These are phyloP conservation scores for Salvia splendens DNA, from an alignment of 257 asterid species.

Conservation along the genomic window DNA sequence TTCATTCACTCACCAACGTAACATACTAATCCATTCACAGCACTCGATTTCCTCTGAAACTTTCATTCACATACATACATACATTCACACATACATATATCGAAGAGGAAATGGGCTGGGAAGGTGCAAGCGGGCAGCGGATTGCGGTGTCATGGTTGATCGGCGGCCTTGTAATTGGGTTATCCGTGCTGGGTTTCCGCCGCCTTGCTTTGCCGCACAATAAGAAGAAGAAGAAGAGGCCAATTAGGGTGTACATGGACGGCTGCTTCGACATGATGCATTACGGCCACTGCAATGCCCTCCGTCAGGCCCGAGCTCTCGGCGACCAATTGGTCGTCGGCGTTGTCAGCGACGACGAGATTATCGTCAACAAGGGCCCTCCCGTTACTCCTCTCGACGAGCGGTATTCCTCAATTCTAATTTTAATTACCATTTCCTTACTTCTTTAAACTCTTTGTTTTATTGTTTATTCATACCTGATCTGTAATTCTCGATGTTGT, in stretches of 20 bases:
- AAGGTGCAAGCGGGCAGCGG: conserved; percentile 50
- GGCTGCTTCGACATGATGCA: conserved; percentile 99
- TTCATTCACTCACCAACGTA: not conserved
- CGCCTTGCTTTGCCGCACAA: conserved; percentile 48
- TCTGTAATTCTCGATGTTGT: not conserved
- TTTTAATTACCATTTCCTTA: not conserved
- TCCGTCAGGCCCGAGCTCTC: conserved; percentile 96
- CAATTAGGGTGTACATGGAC: conserved; percentile 94
- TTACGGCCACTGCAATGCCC: conserved; percentile 98
- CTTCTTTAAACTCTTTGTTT: not conserved
- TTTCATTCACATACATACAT: not conserved
- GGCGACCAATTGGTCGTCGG: conserved; percentile 97
- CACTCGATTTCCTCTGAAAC: not conserved
- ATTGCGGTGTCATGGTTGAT: conserved; percentile 59
- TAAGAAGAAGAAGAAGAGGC: conserved; percentile 66
- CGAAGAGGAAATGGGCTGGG: conserved; percentile 48
- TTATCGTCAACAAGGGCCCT: conserved; percentile 85
- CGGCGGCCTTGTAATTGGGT: conserved; percentile 68
- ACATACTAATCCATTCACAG: not conserved
- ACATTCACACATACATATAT: not conserved
- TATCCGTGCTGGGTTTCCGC: conserved; percentile 61
- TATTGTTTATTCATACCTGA: not conserved
- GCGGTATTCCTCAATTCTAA: conserved; percentile 45
- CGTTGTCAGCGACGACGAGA: conserved; percentile 92
- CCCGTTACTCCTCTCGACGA: conserved; percentile 93